Conservation (phyloP, 345 rosid species). For the Eucalyptus globulus region DNA sequence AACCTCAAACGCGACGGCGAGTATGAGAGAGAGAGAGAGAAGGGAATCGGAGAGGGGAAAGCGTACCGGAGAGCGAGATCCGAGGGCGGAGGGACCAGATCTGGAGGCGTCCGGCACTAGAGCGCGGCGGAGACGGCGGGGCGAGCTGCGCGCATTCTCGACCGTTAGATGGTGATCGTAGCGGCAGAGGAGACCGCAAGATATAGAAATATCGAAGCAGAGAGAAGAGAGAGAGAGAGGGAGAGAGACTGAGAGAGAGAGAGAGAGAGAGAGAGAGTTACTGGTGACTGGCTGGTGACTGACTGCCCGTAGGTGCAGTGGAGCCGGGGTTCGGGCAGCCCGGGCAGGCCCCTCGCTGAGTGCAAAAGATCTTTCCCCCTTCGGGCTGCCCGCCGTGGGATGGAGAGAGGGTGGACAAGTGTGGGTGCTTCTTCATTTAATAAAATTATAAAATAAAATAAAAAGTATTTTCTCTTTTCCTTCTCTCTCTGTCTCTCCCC, state of each 20-base stretch:
- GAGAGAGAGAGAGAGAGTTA: slow-evolving; percentile 1
- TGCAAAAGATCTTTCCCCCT: not conserved
- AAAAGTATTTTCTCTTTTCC: not conserved
- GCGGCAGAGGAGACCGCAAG: slow-evolving; percentile 9
- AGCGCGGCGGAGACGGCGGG: slow-evolving; percentile 10
- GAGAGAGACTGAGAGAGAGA: not conserved
- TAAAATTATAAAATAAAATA: not conserved
- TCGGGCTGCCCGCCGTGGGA: not conserved
- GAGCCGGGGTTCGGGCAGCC: slow-evolving; percentile 8
- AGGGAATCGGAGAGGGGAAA: not conserved
- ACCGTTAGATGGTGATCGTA: slow-evolving; percentile 52
- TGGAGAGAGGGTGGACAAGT: not conserved
- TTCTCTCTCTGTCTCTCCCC: no score
- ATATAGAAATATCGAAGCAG: slow-evolving; percentile 9
- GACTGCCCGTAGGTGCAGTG: not conserved
- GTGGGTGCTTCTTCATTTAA: not conserved
- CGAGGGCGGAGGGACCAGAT: slow-evolving; percentile 19
- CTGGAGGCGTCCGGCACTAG: slow-evolving; percentile 26
- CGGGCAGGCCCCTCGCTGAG: not conserved
- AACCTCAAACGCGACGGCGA: not conserved
- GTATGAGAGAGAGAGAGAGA: not conserved
- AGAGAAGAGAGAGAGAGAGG: not conserved
- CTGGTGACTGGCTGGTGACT: not conserved
- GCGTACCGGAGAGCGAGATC: slow-evolving; percentile 30
- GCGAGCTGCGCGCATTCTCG: slow-evolving; percentile 20